Percentiles rank a stretch among this genome's conserved stretches.
Conservation (phyloP, 2,329 filamentous ascomycete species). For the Fusarium miscanthi region DNA sequence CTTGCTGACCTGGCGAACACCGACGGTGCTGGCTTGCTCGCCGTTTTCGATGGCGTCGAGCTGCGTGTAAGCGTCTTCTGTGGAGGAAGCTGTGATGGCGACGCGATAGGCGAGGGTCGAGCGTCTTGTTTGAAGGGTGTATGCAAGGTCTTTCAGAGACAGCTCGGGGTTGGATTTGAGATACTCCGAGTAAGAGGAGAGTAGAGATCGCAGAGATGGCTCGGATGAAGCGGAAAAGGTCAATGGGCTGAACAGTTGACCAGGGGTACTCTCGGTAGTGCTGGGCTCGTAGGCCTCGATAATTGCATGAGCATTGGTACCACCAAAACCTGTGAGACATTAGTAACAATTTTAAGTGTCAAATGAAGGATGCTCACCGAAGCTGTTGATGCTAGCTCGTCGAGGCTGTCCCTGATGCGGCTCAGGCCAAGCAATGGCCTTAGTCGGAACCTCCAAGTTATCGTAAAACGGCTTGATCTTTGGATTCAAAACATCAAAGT, state of each 20-base stretch:
- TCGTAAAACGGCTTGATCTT: neutral
- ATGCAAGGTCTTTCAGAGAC: neutral
- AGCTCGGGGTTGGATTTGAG: neutral
- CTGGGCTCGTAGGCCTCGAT: neutral
- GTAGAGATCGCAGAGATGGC: accelerated
- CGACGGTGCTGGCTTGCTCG: accelerated
- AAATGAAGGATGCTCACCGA: slow-evolving; percentile 38
- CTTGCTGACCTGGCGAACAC: neutral
- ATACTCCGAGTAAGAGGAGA: accelerated
- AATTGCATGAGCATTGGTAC: slow-evolving; percentile 50
- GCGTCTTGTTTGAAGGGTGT: neutral
- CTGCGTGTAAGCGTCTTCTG: neutral
- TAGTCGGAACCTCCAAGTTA: neutral
- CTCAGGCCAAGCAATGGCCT: neutral
- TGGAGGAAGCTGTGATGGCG: neutral
- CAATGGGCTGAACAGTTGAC: neutral
- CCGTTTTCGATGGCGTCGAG: neutral
- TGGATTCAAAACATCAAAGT: neutral
- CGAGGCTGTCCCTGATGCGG: neutral
- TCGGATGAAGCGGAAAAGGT: slow-evolving; percentile 3
- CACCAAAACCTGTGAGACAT: slow-evolving; percentile 43
- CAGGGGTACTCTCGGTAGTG: neutral
- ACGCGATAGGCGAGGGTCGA: neutral
- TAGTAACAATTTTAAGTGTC: neutral
- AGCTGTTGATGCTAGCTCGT: slow-evolving; percentile 50